phyloP scores from a whole-genome alignment of 2,329 filamentous ascomycete genomes.

The Ophiostoma novo-ulmi region DNA sequence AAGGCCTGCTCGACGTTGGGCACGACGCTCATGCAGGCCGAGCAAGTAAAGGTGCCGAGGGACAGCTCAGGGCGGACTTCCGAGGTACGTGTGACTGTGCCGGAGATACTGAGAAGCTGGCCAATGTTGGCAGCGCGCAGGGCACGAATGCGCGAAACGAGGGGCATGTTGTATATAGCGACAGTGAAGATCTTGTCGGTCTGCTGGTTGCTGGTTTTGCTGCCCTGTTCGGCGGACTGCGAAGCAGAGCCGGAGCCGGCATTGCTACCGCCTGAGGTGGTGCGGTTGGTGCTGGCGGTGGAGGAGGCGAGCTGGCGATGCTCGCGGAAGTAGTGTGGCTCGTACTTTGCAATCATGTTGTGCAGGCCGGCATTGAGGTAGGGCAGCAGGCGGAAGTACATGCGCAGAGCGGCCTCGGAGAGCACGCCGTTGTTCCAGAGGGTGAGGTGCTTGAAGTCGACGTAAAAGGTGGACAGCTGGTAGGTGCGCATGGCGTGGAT shows the following conservation, averaged over 20 bases:
- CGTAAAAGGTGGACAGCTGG: slow-evolving; percentile 76
- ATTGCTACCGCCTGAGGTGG: slow-evolving; percentile 60
- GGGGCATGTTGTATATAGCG: slow-evolving; percentile 86
- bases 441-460: slow-evolving; percentile 80
- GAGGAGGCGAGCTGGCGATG: slow-evolving; percentile 74
- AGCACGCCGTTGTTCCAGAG: slow-evolving; percentile 72
- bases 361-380: slow-evolving; percentile 86
- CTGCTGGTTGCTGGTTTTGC: slow-evolving; percentile 83
- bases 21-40: slow-evolving; percentile 76
- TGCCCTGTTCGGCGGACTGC: slow-evolving; percentile 62
- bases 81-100: slow-evolving; percentile 92
- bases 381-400: slow-evolving; percentile 93
- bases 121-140: slow-evolving; percentile 86
- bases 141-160: slow-evolving; percentile 79
- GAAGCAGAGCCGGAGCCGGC: slow-evolving; percentile 52
- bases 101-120: slow-evolving; percentile 89
- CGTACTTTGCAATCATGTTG: slow-evolving; percentile 89
- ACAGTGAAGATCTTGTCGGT: slow-evolving; percentile 94
- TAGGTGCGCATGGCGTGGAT: slow-evolving; percentile 71
- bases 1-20: slow-evolving; percentile 96
- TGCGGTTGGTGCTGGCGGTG: slow-evolving; percentile 50
- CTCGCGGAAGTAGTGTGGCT: slow-evolving; percentile 87
- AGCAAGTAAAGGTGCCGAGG: slow-evolving; percentile 85
- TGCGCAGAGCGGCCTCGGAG: slow-evolving; percentile 77
- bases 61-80: slow-evolving; percentile 94